These are phyloP conservation scores for Tetrahymena malaccensis DNA, from an alignment of 73 alveolate genomes.

Conservation along the genomic window DNA sequence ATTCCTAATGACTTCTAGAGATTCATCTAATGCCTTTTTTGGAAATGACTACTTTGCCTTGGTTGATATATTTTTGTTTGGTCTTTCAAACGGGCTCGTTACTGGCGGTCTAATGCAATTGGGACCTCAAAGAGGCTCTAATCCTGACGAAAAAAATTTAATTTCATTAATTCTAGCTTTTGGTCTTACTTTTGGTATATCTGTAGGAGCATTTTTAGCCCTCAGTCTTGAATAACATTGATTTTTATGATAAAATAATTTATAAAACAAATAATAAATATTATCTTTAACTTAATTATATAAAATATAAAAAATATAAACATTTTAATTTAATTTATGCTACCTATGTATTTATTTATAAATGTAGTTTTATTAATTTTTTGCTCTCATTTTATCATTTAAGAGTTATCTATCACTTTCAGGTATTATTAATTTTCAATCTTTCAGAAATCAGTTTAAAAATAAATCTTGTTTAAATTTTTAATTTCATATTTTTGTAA, in stretches of 20 bases:
- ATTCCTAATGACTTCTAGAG: neutral
- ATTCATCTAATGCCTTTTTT: neutral
- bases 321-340: too few relatives aligned
- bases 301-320: too few relatives aligned
- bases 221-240: neutral
- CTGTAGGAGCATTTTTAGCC: neutral
- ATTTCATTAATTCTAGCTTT: neutral
- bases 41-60: neutral
- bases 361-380: too few relatives aligned
- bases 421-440: too few relatives aligned
- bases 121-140: neutral
- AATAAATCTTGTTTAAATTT: too few relatives aligned
- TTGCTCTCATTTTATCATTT: too few relatives aligned
- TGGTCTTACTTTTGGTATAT: neutral
- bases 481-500: too few relatives aligned
- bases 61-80: neutral
- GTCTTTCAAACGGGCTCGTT: neutral
- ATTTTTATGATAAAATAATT: neutral
- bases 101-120: neutral
- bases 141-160: neutral
- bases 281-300: too few relatives aligned
- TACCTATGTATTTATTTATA: too few relatives aligned
- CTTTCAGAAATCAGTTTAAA: too few relatives aligned
- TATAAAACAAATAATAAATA: too few relatives aligned
- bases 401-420: too few relatives aligned